Conservation (phyloP, 306 rosid species). For the Prunus mume region DNA sequence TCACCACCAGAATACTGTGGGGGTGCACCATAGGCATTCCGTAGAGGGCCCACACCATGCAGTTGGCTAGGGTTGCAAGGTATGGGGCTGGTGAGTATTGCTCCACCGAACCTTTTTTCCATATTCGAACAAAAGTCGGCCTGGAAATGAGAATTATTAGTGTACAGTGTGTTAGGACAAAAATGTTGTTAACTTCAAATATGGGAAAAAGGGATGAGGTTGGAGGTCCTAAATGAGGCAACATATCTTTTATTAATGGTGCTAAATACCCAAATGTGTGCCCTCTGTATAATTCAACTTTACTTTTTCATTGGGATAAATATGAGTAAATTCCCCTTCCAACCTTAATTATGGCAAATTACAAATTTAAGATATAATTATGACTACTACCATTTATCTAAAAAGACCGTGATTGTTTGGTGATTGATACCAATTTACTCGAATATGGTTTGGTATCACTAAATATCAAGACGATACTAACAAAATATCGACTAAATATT, state of each 20-base stretch:
- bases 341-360: background rate
- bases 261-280: background rate
- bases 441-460: background rate
- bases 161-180: background rate
- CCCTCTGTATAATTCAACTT: background rate
- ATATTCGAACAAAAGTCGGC: constrained; percentile 68
- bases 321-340: background rate
- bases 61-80: constrained; percentile 74
- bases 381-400: background rate
- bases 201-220: background rate
- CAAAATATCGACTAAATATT: too few relatives aligned
- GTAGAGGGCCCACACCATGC: constrained; percentile 82
- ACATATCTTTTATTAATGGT: background rate
- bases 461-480: background rate
- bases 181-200: background rate
- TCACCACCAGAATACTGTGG: constrained; percentile 52
- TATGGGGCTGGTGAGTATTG: constrained; percentile 78
- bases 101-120: constrained; percentile 74
- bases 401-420: background rate
- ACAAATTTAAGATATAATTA: background rate
- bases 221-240: background rate
- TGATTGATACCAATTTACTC: background rate
- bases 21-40: constrained; percentile 84
- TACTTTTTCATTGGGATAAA: background rate
- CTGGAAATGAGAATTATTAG: constrained; percentile 24